Evolutionary conservation across 306 rosid species (phyloP).

Genomic region (Lupinus albus): DNA sequence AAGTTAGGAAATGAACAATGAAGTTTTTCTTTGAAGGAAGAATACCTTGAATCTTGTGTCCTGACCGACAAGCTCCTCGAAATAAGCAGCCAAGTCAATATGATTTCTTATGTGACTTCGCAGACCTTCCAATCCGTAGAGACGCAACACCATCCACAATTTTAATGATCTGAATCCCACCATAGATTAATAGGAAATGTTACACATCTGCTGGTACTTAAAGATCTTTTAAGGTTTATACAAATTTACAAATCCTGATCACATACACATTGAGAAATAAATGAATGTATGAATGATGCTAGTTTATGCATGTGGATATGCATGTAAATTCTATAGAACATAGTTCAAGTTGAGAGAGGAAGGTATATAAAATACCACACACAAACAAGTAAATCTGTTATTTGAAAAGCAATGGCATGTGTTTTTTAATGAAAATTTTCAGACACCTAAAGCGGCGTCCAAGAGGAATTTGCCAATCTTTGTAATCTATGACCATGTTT

Average conservation of each 20-base stretch:
- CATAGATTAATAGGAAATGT: conserved; percentile 26
- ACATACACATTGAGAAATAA: conserved; percentile 3
- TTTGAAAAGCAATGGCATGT: conserved; percentile 10
- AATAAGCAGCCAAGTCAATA: conserved; percentile 70
- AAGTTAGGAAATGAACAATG: conserved; percentile 9
- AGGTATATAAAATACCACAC: conserved; percentile 13
- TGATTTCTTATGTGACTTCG: conserved; percentile 70
- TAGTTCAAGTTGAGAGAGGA: not conserved
- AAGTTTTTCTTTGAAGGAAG: conserved; percentile 18
- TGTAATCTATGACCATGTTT: conserved; percentile 81
- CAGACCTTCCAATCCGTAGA: conserved; percentile 84
- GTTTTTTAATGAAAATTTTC: conserved; percentile 24
- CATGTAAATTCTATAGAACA: not conserved
- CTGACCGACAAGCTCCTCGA: conserved; percentile 66
- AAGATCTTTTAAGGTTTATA: conserved; percentile 8
- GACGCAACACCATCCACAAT: conserved; percentile 90
- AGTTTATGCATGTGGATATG: not conserved
- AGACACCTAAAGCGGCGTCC: conserved; percentile 93
- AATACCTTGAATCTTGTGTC: conserved; percentile 86
- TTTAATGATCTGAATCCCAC: conserved; percentile 69
- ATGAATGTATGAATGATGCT: conserved; percentile 28
- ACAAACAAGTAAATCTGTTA: conserved; percentile 3
- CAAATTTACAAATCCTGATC: conserved; percentile 33
- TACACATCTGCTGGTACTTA: conserved; percentile 12
- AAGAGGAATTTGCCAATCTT: conserved; percentile 97